Base-by-base conservation (phyloP, 2,329 filamentous ascomycete species). In the Penicillium capsulatum region DNA sequence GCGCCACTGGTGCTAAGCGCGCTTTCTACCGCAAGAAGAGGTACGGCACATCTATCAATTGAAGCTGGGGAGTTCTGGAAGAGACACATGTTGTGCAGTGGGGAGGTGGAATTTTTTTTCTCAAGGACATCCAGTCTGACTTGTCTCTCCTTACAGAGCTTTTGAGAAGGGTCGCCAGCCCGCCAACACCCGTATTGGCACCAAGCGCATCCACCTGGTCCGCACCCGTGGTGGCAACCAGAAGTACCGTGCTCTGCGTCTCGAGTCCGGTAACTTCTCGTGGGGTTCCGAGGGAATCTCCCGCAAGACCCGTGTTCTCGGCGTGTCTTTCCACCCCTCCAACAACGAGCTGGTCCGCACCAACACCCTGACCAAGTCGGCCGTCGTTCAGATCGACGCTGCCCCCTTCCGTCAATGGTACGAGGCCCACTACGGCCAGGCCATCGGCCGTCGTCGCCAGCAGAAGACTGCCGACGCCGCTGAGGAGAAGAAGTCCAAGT, bases 271-370 rank as follows among this genome's bases (percentile, higher is more conserved):
- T 71, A 98, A 98, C 84, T 98, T 97, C 77, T 90, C 90, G 66
- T 98, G 92, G 92, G 91, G 87, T 66, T 96, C 89, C 58, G 92
- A 98, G 81, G 90, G 91, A 68, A 79, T 89, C 74, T 86, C 91
- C 75, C 91, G 92, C 83, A 98, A 98, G 84, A 89, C 87, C 75
- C 92, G 94, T 80, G 86, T 98, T 72, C 96, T 98, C 72, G 89
- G 79, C 66, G 94, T 98, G 76, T 85, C 84, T 71, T 98, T 89
- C 86, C 94, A 98, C 77, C 94, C 92, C 53, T 96, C 91, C 72
- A 98, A 98, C 90, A 98, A 98, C 88, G 92, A 98, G 79, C 83
- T 98, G 63, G 90, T 98, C 80, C 92, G 92, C 70, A 98, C 92
- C 75, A 98, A 98, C 85, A 97, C 92, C 78, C 82, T 98, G 72